phyloP scores from a whole-genome alignment of 768 basidiomycete species.

The Mrakia frigida region DNA sequence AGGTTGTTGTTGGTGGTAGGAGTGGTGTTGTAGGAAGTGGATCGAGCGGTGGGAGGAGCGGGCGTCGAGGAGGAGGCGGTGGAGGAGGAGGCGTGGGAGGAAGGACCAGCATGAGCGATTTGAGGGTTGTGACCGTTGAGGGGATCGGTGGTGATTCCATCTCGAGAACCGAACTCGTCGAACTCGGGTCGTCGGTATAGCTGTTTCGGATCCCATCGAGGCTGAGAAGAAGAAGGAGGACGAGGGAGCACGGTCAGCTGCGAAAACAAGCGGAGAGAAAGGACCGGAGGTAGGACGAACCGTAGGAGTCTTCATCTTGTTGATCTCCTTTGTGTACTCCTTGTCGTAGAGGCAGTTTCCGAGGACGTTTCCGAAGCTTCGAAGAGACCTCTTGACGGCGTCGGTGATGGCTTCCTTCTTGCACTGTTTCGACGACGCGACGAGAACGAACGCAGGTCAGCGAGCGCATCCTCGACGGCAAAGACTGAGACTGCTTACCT shows the following conservation, averaged over 20 bases:
- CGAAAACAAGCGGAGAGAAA: neutral
- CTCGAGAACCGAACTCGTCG: conserved; percentile 29
- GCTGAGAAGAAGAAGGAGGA: conserved; percentile 22
- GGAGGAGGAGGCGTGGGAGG: neutral
- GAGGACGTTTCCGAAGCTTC: conserved; percentile 88
- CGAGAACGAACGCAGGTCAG: neutral
- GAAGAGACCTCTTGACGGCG: conserved; percentile 79
- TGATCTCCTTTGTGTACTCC: conserved; percentile 71
- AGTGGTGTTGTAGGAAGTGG: neutral
- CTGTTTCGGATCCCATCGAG: conserved; percentile 35
- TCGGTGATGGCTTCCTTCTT: conserved; percentile 99
- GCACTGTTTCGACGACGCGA: conserved; percentile 54
- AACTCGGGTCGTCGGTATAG: conserved; percentile 33
- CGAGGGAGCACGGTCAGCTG: neutral
- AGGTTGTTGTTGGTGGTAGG: neutral
- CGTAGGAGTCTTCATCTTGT: conserved; percentile 76
- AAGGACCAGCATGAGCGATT: neutral
- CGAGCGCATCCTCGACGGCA: neutral
- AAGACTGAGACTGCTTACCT: conserved; percentile 54
- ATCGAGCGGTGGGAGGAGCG: neutral
- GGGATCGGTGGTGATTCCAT: conserved; percentile 25
- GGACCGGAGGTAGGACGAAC: conserved; percentile 50
- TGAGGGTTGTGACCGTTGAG: neutral
- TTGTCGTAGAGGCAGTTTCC: conserved; percentile 99
- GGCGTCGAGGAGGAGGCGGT: neutral